Evolutionary conservation across 2,329 filamentous ascomycete species (phyloP), one percentile per base, ranked within the genome.

Genomic region (Sporothrix variecibatus): DNA sequence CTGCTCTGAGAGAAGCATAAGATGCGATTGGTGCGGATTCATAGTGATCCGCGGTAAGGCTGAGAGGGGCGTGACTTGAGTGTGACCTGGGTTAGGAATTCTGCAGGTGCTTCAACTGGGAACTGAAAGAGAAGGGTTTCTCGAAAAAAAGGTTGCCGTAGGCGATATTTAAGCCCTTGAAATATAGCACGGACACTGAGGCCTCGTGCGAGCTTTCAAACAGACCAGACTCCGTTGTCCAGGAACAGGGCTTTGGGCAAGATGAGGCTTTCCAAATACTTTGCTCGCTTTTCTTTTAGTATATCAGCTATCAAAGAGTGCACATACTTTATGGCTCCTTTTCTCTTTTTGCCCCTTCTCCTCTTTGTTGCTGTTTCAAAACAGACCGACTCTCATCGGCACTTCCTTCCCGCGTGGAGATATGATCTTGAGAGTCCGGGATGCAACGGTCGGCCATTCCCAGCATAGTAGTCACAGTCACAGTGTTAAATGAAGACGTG

Each of bases 21-120:
- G n/a, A 71, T 60, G 51, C 68, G 49, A 71, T 71, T 71, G 68
- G 68, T 28, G 12, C 49, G 68, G 68, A 23, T 56, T 26, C 2
- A 6, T 15, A 8, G 46, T 31, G 46, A 51, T 51, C 49, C 67
- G 28, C 31, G 28, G 46, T 56, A 70, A 70, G 67, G 67, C 67
- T 70, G 68, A 46, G 68, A 71, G 68, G 67, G 43, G 26, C 28
- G 51, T 28, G 26, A 23, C 9, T 53, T 53, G 51, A 23, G 51
- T n/a, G n/a, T 26, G 17, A 26, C 26, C 56, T 60, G 28, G 56
- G 56, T 60, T 60, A 60, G 56, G 56, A 15, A 34, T 17, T 34
- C 56, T 60, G 28, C 28, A 60, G 12, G 56, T 34, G 28, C 28
- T 34, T 4, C 4, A 17, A 34, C 12, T 60, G 28, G 11, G 56